Evolutionary conservation across 2,329 filamentous ascomycete species (phyloP).

Genomic region (Sclerotinia subarctica): DNA sequence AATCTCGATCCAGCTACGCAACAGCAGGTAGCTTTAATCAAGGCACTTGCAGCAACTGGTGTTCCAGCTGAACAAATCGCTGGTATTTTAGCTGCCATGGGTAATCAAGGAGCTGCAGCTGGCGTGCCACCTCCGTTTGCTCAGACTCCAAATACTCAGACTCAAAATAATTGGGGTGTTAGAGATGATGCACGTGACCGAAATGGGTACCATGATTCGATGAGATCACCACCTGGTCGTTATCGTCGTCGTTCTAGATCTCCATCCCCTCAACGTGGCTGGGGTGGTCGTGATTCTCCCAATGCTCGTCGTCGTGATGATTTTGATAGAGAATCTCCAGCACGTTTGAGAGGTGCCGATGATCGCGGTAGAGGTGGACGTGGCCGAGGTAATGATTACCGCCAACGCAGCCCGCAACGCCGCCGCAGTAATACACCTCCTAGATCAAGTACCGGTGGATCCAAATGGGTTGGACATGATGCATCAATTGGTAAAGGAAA

Average conservation of each 20-base stretch:
- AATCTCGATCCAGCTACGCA: constrained; percentile 54
- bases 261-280: constrained; percentile 73
- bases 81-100: constrained; percentile 45
- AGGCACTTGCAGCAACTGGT: constrained; percentile 71
- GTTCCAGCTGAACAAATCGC: constrained; percentile 71
- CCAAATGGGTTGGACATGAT: constrained; percentile 82
- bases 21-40: constrained; percentile 71
- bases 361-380: constrained; percentile 51
- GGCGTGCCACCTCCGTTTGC: constrained; percentile 32
- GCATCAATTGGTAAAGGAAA: constrained; percentile 66
- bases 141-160: constrained; percentile 36
- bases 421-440: constrained; percentile 61
- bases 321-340: constrained; percentile 68
- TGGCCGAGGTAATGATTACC: constrained; percentile 65
- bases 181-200: constrained; percentile 53
- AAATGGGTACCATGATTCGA: constrained; percentile 47
- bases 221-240: constrained; percentile 58
- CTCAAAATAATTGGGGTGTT: constrained; percentile 44
- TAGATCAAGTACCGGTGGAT: constrained; percentile 45
- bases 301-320: constrained; percentile 46
- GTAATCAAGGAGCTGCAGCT: constrained; percentile 34
- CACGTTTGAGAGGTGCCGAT: constrained; percentile 54
- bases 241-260: constrained; percentile 68
- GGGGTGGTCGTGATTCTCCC: constrained; percentile 60
- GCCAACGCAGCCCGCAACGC: constrained; percentile 80